Percentiles rank a stretch among this genome's conserved stretches.
Evolutionary conservation across 257 asterid species (phyloP).

Genomic region (Solanum lignicaule): DNA sequence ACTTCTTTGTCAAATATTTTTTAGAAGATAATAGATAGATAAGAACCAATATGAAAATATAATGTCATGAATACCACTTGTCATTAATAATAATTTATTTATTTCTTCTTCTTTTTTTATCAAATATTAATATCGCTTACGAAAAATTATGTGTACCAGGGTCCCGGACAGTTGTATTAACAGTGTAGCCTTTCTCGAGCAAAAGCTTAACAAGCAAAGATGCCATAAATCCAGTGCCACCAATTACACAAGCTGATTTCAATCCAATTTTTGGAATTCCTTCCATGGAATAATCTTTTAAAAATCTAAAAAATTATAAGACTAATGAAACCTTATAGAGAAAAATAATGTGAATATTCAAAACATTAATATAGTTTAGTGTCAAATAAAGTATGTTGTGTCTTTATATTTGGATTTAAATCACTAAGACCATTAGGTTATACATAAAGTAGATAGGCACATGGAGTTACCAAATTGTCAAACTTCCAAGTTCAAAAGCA

Average conservation of each 20-base stretch:
- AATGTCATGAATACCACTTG: background rate
- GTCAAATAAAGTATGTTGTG: background rate
- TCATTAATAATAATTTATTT: background rate
- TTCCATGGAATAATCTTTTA: constrained; percentile 1
- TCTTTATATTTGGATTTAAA: background rate
- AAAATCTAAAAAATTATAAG: too few species aligned
- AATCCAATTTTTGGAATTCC: background rate
- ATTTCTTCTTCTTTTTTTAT: background rate
- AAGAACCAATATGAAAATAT: background rate
- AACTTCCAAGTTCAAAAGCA: background rate
- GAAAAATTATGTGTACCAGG: background rate
- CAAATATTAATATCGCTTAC: background rate
- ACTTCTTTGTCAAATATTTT: background rate
- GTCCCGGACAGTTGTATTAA: constrained; percentile 11
- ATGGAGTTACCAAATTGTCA: background rate
- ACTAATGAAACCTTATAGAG: background rate
- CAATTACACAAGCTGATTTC: constrained; percentile 5
- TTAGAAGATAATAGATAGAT: background rate
- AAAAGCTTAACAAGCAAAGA: constrained; percentile 3
- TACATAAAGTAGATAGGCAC: background rate
- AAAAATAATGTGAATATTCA: background rate
- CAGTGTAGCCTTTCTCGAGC: constrained; percentile 16
- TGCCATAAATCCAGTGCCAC: constrained; percentile 20
- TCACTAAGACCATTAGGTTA: background rate
- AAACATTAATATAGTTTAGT: background rate